phyloP scores from a whole-genome alignment of 495 filamentous ascomycete species.

The Neohortaea acidophila region DNA sequence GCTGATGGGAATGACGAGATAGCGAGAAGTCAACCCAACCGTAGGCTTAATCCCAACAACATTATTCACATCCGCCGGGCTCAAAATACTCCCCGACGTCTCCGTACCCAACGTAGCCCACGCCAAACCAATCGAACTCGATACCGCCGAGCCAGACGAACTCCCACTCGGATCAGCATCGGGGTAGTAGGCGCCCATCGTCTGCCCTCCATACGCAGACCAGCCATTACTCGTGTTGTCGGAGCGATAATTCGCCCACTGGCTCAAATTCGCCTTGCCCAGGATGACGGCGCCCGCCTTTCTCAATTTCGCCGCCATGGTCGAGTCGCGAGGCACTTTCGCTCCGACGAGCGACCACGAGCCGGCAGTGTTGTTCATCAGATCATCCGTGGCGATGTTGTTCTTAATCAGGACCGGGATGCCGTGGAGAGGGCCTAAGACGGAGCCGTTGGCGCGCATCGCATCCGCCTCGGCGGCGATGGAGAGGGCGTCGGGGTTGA shows the following conservation, averaged over 20 bases:
- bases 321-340: constrained; percentile 22
- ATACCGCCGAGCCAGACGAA: constrained; percentile 38
- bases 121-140: constrained; percentile 35
- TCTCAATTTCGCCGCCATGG: constrained; percentile 27
- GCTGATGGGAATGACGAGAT: constrained; percentile 46
- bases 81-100: constrained; percentile 28
- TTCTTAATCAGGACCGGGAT: constrained; percentile 56
- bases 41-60: constrained; percentile 50
- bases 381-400: constrained; percentile 55
- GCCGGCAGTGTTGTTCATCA: constrained; percentile 55
- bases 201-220: constrained; percentile 39
- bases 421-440: constrained; percentile 43
- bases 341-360: constrained; percentile 35
- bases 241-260: constrained; percentile 42
- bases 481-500: constrained; percentile 40
- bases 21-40: constrained; percentile 48
- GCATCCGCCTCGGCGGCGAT: constrained; percentile 38
- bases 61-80: constrained; percentile 26
- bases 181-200: constrained; percentile 35
- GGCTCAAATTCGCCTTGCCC: constrained; percentile 39
- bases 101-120: constrained; percentile 37
- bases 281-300: constrained; percentile 30
- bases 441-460: constrained; percentile 33
- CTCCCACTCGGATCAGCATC: constrained; percentile 39
- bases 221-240: constrained; percentile 38